phyloP scores from a whole-genome alignment of 352 stramenopile genomes.

The Phytopythium cucurbitacearum region DNA sequence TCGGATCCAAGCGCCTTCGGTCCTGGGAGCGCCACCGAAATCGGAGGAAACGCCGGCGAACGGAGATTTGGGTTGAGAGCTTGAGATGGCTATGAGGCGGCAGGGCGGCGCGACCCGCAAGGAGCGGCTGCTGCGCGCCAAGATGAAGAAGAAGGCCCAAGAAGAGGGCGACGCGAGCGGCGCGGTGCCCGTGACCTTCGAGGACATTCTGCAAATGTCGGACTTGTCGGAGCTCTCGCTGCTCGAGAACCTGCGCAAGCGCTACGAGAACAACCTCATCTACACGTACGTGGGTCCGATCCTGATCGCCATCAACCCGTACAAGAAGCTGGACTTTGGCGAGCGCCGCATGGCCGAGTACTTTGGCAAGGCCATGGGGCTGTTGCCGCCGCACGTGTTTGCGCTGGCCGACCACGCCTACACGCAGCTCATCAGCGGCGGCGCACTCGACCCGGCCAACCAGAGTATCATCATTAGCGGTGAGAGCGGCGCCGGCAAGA shows the following conservation, averaged over 20 bases:
- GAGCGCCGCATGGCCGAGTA: slow-evolving; percentile 86
- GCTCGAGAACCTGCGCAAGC: slow-evolving; percentile 80
- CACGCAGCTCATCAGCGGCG: slow-evolving; percentile 83
- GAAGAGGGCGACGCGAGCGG: slow-evolving; percentile 51
- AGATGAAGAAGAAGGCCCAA: slow-evolving; percentile 85
- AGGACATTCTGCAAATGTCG: slow-evolving; percentile 89
- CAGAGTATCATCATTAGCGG: slow-evolving; percentile 93
- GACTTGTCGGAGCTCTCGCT: slow-evolving; percentile 88
- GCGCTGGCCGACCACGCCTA: slow-evolving; percentile 87
- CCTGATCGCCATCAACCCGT: slow-evolving; percentile 91
- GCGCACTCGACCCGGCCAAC: slow-evolving; percentile 75
- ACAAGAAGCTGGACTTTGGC: slow-evolving; percentile 80
- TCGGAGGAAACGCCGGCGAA: too few relatives aligned
- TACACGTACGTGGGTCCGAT: slow-evolving; percentile 93
- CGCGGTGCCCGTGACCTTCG: slow-evolving; percentile 46
- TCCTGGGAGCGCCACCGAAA: too few relatives aligned
- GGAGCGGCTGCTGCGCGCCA: slow-evolving; percentile 80
- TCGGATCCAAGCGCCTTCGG: too few relatives aligned
- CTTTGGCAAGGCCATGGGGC: slow-evolving; percentile 78
- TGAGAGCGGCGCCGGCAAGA: slow-evolving; percentile 89
- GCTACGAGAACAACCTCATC: slow-evolving; percentile 92
- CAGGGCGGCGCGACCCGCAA: slow-evolving; percentile 58
- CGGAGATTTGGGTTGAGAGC: background rate
- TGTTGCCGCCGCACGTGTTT: slow-evolving; percentile 88
- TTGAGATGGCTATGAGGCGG: slow-evolving; percentile 23